phyloP scores from a whole-genome alignment of 73 alveolate genomes.

The Blepharisma japonicum region DNA sequence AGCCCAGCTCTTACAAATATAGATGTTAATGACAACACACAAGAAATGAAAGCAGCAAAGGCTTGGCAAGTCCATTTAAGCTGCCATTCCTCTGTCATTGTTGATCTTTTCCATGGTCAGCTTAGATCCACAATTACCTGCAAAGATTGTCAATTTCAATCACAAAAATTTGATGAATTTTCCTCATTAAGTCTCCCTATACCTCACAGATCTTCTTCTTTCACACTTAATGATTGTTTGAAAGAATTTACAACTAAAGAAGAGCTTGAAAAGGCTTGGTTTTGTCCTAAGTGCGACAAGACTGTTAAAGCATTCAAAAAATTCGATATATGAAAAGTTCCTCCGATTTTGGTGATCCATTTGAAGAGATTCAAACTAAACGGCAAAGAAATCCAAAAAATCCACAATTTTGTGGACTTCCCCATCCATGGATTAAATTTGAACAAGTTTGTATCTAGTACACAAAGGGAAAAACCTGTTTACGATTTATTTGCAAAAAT shows the following conservation, averaged over 20 bases:
- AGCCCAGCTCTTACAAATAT: too few species aligned
- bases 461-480: conserved; percentile 61
- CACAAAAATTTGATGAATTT: conserved; percentile 87
- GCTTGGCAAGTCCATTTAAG: conserved; percentile 79
- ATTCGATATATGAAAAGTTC: conserved; percentile 83
- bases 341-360: conserved; percentile 76
- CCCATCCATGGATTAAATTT: conserved; percentile 74
- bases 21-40: background rate
- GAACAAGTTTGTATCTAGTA: conserved; percentile 57
- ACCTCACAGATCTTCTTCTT: conserved; percentile 35
- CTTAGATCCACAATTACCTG: conserved; percentile 83
- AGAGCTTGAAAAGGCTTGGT: conserved; percentile 70
- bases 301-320: conserved; percentile 59
- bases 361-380: conserved; percentile 72
- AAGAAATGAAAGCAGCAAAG: conserved; percentile 73
- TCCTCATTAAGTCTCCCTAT: conserved; percentile 84
- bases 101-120: conserved; percentile 93
- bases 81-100: conserved; percentile 82
- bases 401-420: conserved; percentile 63
- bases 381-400: conserved; percentile 53
- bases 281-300: conserved; percentile 74
- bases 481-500: conserved; percentile 75
- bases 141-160: conserved; percentile 61
- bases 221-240: conserved; percentile 69
- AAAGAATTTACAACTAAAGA: conserved; percentile 75